phyloP scores from a whole-genome alignment of 129 eudicot species.

The Kitagawia praeruptora region DNA sequence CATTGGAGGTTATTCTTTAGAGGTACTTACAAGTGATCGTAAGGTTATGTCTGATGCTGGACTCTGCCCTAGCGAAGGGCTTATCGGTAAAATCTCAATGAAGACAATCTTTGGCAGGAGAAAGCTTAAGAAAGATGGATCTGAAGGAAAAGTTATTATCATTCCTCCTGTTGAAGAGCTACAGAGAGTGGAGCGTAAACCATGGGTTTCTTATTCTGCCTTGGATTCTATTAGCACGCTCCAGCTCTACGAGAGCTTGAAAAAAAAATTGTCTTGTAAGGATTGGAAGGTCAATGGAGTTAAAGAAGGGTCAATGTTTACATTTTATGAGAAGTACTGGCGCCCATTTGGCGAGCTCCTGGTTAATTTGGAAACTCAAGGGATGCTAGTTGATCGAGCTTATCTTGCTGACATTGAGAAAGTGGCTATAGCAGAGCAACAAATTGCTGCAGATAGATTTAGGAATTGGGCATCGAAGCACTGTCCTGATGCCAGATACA shows the following conservation, averaged over 20 bases:
- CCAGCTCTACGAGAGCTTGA: constrained; percentile 73
- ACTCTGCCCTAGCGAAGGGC: constrained; percentile 42
- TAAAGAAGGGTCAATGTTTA: constrained; percentile 50
- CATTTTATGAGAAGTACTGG: constrained; percentile 74
- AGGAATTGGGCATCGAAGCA: constrained; percentile 86
- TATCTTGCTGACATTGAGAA: constrained; percentile 79
- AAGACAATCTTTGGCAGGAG: constrained; percentile 76
- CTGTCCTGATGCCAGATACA: constrained; percentile 72
- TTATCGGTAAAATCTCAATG: constrained; percentile 86
- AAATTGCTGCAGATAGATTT: constrained; percentile 71
- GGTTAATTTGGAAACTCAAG: constrained; percentile 88
- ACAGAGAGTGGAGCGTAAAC: constrained; percentile 55
- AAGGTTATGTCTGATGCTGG: constrained; percentile 56
- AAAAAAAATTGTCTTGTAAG: constrained; percentile 38
- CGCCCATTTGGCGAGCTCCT: constrained; percentile 97
- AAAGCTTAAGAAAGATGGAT: constrained; percentile 70
- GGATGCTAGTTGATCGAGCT: constrained; percentile 79
- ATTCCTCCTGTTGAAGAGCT: constrained; percentile 90
- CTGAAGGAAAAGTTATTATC: constrained; percentile 57
- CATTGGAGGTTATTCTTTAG: constrained; percentile 88
- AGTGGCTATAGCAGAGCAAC: constrained; percentile 75
- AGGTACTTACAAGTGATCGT: constrained; percentile 75
- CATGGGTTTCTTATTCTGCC: constrained; percentile 89
- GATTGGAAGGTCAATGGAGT: constrained; percentile 61
- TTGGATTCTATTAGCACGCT: constrained; percentile 84